A percentile compares a stretch with the other conserved stretches of the same genome.
These are phyloP conservation scores for Telfairia occidentalis DNA, from an alignment of 331 rosid species.

Conservation along the genomic window DNA sequence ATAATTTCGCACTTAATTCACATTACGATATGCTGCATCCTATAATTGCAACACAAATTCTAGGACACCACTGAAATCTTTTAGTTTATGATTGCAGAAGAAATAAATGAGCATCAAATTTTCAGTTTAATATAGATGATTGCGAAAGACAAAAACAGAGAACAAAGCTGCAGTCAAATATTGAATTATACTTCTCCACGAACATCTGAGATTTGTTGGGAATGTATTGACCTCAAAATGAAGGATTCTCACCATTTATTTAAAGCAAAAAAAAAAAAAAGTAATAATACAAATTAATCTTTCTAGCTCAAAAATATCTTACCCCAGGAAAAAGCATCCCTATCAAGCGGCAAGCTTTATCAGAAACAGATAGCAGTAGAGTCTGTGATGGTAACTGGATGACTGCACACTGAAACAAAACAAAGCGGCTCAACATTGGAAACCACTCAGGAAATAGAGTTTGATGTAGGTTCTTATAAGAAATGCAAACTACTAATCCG, in stretches of 20 bases:
- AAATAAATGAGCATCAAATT: not conserved
- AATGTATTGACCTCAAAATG: slow-evolving; percentile 4
- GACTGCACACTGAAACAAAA: slow-evolving; percentile 79
- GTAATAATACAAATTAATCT: not conserved
- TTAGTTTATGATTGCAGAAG: not conserved
- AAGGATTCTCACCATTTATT: not conserved
- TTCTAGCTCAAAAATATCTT: slow-evolving; percentile 18
- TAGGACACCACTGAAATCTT: not conserved
- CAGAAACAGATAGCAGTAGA: slow-evolving; percentile 80
- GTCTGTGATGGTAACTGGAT: slow-evolving; percentile 97
- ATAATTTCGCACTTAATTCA: not conserved
- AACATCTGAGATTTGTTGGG: slow-evolving; percentile 5
- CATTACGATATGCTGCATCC: not conserved
- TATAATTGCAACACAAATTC: not conserved
- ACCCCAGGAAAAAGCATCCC: slow-evolving; percentile 99
- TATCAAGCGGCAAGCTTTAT: slow-evolving; percentile 84
- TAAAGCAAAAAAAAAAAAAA: not conserved
- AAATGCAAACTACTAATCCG: not conserved
- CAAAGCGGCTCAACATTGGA: slow-evolving; percentile 10
- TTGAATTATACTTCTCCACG: not conserved
- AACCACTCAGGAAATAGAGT: not conserved
- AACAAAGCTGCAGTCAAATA: not conserved
- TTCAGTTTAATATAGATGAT: not conserved
- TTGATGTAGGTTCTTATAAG: not conserved
- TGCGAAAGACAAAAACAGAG: not conserved